Evolutionary conservation across 768 basidiomycete species (phyloP).

Genomic region (Boletus rubescentipes): DNA sequence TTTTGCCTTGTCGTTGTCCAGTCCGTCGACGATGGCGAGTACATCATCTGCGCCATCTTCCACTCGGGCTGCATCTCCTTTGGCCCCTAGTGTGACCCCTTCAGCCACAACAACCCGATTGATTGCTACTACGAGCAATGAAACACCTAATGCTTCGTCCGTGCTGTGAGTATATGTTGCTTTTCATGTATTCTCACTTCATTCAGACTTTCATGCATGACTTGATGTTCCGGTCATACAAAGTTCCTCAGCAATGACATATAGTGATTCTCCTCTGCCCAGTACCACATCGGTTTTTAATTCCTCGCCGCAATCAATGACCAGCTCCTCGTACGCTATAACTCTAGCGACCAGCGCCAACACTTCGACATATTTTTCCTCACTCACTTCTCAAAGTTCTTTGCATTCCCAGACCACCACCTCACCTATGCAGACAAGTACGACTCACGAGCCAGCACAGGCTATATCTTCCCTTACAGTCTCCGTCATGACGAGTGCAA

Average conservation of each 20-base stretch:
- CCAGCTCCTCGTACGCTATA: background rate
- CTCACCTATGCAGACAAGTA: slow-evolving; percentile 36
- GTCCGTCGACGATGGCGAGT: background rate
- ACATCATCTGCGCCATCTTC: background rate
- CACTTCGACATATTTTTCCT: background rate
- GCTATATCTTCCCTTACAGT: slow-evolving; percentile 41
- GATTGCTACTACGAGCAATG: background rate
- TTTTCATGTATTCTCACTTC: background rate
- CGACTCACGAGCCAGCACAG: slow-evolving; percentile 36
- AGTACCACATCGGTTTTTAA: background rate
- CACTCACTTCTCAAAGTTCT: background rate
- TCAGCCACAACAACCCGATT: background rate
- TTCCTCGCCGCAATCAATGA: background rate
- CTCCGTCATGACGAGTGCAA: slow-evolving; percentile 37
- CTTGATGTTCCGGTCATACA: background rate
- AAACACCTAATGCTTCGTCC: background rate
- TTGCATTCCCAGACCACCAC: background rate
- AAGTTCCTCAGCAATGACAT: background rate
- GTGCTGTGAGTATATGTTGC: slow-evolving; percentile 1
- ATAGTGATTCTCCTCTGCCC: too few relatives aligned
- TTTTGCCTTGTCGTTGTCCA: background rate
- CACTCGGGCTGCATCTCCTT: background rate
- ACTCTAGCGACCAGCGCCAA: background rate
- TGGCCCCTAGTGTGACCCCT: background rate
- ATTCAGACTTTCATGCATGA: background rate